These are phyloP conservation scores for Coelastrella sp. DNA, from an alignment of 139 green algal species.

Conservation along the genomic window DNA sequence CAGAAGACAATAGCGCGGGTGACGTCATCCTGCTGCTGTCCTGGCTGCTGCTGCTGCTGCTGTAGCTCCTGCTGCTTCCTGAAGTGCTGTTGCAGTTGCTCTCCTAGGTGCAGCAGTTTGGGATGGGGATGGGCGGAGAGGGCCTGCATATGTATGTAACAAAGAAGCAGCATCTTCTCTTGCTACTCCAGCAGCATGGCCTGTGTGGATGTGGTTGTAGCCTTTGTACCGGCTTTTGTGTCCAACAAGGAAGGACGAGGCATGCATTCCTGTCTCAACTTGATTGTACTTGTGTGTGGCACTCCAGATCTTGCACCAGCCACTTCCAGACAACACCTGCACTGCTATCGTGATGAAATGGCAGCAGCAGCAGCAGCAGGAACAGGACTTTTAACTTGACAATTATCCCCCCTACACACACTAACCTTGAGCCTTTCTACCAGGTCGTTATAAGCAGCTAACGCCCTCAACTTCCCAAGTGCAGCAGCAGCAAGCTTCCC, in stretches of 20 bases:
- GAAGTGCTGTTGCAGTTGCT: conserved; percentile 76
- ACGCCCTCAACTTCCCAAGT: neutral
- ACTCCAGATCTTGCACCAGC: neutral
- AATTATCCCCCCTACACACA: neutral
- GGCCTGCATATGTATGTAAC: neutral
- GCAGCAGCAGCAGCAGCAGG: neutral
- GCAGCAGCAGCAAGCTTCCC: neutral
- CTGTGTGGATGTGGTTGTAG: no score
- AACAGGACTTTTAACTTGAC: neutral
- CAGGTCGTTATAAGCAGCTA: neutral
- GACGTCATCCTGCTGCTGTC: neutral
- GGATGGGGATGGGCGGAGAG: conserved; percentile 53
- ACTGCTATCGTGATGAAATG: neutral
- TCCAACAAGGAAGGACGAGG: no score
- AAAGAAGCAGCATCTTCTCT: neutral
- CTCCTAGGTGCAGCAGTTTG: conserved; percentile 74
- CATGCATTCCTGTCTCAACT: no score
- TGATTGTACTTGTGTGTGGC: no score
- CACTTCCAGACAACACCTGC: neutral
- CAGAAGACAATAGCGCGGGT: conserved; percentile 87
- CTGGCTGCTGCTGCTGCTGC: conserved; percentile 3
- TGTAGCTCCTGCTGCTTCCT: conserved; percentile 31
- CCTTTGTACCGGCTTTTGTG: no score
- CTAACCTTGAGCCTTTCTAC: neutral
- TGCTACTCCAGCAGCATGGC: neutral